Conservation (phyloP, 2,329 filamentous ascomycete species). For the Penicillium sp. region DNA sequence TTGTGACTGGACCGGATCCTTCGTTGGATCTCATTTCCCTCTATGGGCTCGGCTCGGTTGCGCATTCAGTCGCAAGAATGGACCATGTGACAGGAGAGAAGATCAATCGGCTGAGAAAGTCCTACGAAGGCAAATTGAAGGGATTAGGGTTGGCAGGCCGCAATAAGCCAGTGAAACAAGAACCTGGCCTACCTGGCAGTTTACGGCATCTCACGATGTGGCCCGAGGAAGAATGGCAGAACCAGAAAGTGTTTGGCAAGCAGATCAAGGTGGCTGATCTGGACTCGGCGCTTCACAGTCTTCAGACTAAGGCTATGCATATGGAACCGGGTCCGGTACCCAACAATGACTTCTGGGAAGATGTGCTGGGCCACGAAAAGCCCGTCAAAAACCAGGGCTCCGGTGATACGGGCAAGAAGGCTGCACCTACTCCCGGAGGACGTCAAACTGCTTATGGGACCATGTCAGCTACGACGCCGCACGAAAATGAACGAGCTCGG, state of each 20-base stretch:
- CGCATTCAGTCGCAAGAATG: conserved; percentile 58
- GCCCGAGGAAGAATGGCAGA: conserved; percentile 53
- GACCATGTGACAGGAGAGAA: conserved; percentile 65
- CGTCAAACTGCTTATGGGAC: conserved; percentile 29
- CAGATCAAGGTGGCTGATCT: conserved; percentile 46
- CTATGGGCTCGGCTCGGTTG: conserved; percentile 57
- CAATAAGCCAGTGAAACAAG: conserved; percentile 49
- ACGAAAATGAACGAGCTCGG: conserved; percentile 38
- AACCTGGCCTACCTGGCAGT: conserved; percentile 39
- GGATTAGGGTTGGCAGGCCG: conserved; percentile 47
- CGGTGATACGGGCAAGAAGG: conserved; percentile 34
- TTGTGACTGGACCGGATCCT: conserved; percentile 55
- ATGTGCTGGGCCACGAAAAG: conserved; percentile 50
- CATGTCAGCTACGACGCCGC: conserved; percentile 25
- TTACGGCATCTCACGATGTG: conserved; percentile 46
- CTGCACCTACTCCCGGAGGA: conserved; percentile 21
- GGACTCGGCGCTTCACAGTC: conserved; percentile 42
- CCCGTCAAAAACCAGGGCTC: conserved; percentile 35
- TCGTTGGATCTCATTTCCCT: conserved; percentile 60
- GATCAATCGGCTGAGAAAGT: conserved; percentile 60
- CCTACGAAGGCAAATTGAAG: conserved; percentile 54
- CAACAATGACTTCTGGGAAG: conserved; percentile 51
- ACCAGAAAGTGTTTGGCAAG: conserved; percentile 49
- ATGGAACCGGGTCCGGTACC: conserved; percentile 48
- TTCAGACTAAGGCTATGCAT: conserved; percentile 47